Percentiles rank a stretch among this genome's conserved stretches.
phyloP scores from a whole-genome alignment of 2,329 filamentous ascomycete species.

The Dactylellina haptotyla region DNA sequence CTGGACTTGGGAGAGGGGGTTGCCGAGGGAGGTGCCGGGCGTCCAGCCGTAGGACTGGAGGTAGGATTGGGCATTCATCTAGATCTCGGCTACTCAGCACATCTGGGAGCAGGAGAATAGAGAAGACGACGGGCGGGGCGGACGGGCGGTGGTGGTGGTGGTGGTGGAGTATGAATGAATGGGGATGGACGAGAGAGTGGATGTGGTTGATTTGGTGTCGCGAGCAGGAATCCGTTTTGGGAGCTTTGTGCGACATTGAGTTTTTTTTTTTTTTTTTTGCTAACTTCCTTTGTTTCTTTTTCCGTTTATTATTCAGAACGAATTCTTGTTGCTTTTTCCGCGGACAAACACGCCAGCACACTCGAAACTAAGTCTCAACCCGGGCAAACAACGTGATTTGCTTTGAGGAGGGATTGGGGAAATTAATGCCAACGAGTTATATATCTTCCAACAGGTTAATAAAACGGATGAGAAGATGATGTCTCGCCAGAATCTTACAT shows the following conservation, averaged over 20 bases:
- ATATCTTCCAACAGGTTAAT: no score
- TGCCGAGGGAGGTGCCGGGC: constrained; percentile 49
- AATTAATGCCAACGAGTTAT: neutral
- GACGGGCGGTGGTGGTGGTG: neutral
- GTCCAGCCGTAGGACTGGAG: constrained; percentile 52
- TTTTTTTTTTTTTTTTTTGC: neutral
- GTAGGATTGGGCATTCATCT: constrained; percentile 51
- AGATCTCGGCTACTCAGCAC: neutral
- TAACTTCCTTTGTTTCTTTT: neutral
- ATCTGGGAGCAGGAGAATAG: neutral
- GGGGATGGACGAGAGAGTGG: neutral
- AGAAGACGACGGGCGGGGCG: neutral
- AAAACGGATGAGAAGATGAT: no score
- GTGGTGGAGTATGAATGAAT: neutral
- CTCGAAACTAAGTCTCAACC: constrained; percentile 25
- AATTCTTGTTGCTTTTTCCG: neutral
- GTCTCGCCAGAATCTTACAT: no score
- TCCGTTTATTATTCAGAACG: neutral
- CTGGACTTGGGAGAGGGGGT: constrained; percentile 37
- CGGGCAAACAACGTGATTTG: constrained; percentile 4
- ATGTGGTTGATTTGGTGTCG: neutral
- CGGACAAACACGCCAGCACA: constrained; percentile 29
- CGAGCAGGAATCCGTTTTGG: neutral
- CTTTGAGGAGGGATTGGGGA: neutral
- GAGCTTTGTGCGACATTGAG: constrained; percentile 9